Evolutionary conservation across 345 rosid genomes (phyloP).

Genomic region (Excoecaria cochinchinensis): DNA sequence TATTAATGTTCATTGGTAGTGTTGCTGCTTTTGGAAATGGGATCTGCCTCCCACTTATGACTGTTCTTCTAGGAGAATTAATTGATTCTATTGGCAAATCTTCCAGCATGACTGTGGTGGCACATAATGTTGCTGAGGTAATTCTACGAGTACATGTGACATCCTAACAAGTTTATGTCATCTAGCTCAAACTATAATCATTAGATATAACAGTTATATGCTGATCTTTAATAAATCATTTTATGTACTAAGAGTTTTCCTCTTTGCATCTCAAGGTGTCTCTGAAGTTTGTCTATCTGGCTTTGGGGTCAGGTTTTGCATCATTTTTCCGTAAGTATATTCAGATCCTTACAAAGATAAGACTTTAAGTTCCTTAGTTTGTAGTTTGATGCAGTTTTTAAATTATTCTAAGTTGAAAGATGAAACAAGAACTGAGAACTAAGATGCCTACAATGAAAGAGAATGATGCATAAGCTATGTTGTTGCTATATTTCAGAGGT

Average conservation of each 20-base stretch:
- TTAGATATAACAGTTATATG: too few species aligned
- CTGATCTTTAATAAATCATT: background rate
- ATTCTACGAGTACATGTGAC: background rate
- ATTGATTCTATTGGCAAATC: constrained; percentile 11
- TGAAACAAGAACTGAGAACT: background rate
- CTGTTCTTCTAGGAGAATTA: constrained; percentile 49
- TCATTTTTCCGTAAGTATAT: constrained; percentile 29
- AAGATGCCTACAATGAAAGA: background rate
- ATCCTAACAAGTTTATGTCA: background rate
- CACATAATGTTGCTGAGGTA: constrained; percentile 19
- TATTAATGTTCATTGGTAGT: constrained; percentile 56
- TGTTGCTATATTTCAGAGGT: constrained; percentile 16
- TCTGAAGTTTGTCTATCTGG: constrained; percentile 21
- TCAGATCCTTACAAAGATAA: background rate
- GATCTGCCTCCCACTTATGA: constrained; percentile 59
- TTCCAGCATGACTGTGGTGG: background rate
- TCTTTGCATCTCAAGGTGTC: constrained; percentile 7
- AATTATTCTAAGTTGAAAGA: background rate
- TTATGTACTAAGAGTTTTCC: background rate
- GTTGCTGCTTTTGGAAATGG: constrained; percentile 60
- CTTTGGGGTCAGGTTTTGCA: constrained; percentile 12
- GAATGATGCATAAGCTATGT: background rate
- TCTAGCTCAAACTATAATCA: too few species aligned
- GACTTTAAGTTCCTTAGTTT: background rate
- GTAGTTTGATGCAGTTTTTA: background rate